Conservation (phyloP, 768 basidiomycete species). For the Plicaturopsis crispa region DNA sequence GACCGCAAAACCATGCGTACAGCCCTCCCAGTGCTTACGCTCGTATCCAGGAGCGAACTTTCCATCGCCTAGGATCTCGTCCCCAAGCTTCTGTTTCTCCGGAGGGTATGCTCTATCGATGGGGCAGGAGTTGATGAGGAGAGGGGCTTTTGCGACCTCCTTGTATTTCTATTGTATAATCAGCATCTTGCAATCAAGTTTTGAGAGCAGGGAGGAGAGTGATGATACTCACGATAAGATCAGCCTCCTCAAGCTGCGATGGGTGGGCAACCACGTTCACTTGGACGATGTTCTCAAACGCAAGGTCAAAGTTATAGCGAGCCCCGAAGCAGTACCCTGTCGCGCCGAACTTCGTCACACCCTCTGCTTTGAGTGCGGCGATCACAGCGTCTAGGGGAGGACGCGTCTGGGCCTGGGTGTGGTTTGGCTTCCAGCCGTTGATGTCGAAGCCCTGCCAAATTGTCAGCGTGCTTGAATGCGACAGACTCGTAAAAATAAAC, state of each 20-base stretch:
- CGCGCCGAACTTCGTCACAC: constrained; percentile 50
- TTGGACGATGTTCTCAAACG: constrained; percentile 43
- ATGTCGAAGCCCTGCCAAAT: constrained; percentile 28
- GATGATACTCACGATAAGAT: constrained; percentile 43
- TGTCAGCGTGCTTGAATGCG: not conserved
- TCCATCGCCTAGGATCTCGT: constrained; percentile 38
- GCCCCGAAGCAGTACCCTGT: constrained; percentile 71
- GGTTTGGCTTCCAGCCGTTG: constrained; percentile 33
- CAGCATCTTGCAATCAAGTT: not conserved
- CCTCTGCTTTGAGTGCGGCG: constrained; percentile 45
- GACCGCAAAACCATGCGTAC: constrained; percentile 48
- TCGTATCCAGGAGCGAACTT: constrained; percentile 43
- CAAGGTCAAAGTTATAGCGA: constrained; percentile 56
- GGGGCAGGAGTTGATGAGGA: constrained; percentile 64
- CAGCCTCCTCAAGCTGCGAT: constrained; percentile 48
- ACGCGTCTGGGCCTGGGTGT: constrained; percentile 31
- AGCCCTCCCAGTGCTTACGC: constrained; percentile 38
- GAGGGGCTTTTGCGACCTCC: constrained; percentile 37
- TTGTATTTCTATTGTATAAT: constrained; percentile 45
- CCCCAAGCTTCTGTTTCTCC: constrained; percentile 35
- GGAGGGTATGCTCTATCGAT: constrained; percentile 42
- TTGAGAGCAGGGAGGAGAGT: not conserved
- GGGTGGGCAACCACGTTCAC: constrained; percentile 52
- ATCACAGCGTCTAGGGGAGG: constrained; percentile 51
- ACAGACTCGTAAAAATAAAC: not conserved